Evolutionary conservation across 2,329 filamentous ascomycete genomes (phyloP), one percentile per base, ranked within the genome.

Genomic region (Drechslerella stenobrocha): DNA sequence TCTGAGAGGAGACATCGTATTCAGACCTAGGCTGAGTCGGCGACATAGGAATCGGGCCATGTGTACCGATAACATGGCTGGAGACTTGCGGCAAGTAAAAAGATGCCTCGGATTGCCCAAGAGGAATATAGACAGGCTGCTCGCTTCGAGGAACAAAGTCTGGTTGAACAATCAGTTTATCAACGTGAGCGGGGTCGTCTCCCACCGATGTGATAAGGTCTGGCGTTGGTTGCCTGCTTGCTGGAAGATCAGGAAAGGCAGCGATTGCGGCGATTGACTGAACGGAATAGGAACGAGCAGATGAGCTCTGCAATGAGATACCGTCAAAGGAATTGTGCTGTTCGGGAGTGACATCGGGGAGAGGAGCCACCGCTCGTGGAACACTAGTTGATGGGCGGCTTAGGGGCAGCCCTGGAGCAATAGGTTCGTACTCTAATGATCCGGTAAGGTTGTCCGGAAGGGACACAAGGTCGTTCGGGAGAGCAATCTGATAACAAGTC

Each of bases 231-330:
- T 26, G 44, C 6, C 44, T 26, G 44, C 44, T 47, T 4, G 5
- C 7, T 47, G 44, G 44, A 26, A 47, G 8, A 8, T 47, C 28
- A 13, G 44, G 44, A 23, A 30, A 4, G 28, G 9, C 22, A 5
- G 37, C 4, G 15, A n/a, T n/a, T n/a, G n/a, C n/a, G n/a, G 37
- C 15, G 3, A 42, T 42, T 9, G 37, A 47, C 26, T 26, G 18
- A 26, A 47, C 8, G 13, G 44, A 47, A 26, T 30, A 47, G n/a
- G 26, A 47, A 20, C 22, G 15, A 47, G 44, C 24, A 18, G 44
- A 30, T 15, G 44, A 47, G 22, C n/a, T 13, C 26, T 26, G 44
- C 26, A 47, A 23, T 13, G 44, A 13, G n/a, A 30, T 13, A 26
- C 2, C 4, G 4, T 47, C 26, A 5, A 13, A 47, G 6, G 20